Conservation (phyloP, 768 basidiomycete species). For the Trichaptum fuscoviolaceum region DNA sequence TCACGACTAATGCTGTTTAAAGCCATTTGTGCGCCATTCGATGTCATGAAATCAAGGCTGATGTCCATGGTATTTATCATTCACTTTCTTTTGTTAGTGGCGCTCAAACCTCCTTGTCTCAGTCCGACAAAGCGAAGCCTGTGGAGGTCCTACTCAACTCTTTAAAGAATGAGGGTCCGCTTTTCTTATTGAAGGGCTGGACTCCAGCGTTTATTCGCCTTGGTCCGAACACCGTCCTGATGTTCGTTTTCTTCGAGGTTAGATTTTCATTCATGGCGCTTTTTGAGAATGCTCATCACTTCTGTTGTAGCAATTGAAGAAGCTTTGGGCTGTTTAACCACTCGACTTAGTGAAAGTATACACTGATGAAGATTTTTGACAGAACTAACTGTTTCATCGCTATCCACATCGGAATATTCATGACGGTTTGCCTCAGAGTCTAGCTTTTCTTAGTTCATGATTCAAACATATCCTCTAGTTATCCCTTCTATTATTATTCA, state of each 20-base stretch:
- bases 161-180: constrained; percentile 65
- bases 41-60: constrained; percentile 69
- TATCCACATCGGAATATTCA: background rate
- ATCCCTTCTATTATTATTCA: background rate
- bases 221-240: constrained; percentile 76
- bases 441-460: too few relatives aligned
- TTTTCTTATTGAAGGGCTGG: constrained; percentile 86
- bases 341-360: background rate
- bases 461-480: background rate
- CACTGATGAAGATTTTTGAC: background rate
- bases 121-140: constrained; percentile 49
- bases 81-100: background rate
- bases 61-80: constrained; percentile 61
- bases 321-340: constrained; percentile 1
- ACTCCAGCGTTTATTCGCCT: constrained; percentile 82
- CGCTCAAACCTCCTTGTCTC: background rate
- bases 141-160: constrained; percentile 52
- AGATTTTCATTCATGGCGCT: constrained; percentile 10
- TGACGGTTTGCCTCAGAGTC: background rate
- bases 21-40: constrained; percentile 78
- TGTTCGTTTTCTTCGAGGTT: constrained; percentile 85
- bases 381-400: background rate
- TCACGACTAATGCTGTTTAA: constrained; percentile 7
- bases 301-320: constrained; percentile 2
- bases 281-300: background rate